Evolutionary conservation across 768 basidiomycete species (phyloP).

Genomic region (Tricholoma flavovirens): DNA sequence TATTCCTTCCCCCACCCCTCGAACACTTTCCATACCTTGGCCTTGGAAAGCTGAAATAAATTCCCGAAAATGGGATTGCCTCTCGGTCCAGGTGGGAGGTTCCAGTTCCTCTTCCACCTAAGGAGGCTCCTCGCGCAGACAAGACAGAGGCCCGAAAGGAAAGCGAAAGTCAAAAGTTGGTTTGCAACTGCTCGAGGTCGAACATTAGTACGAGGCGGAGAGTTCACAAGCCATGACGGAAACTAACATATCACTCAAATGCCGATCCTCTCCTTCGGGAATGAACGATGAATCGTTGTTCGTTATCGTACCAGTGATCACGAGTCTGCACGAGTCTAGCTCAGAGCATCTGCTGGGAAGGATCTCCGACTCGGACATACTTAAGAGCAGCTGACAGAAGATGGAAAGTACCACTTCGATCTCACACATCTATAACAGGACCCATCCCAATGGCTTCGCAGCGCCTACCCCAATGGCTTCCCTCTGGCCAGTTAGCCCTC

Average conservation of each 20-base stretch:
- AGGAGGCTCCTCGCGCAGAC: neutral
- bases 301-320: too few relatives aligned
- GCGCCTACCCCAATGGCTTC: too few relatives aligned
- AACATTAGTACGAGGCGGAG: neutral
- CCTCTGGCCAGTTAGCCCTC: too few relatives aligned
- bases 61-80: slow-evolving; percentile 15
- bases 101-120: neutral
- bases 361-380: too few relatives aligned
- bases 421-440: too few relatives aligned
- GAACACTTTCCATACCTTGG: slow-evolving; percentile 11
- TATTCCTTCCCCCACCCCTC: slow-evolving; percentile 11
- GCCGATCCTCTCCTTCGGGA: too few relatives aligned
- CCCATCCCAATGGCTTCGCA: too few relatives aligned
- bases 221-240: neutral
- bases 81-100: slow-evolving; percentile 14
- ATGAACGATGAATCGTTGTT: too few relatives aligned
- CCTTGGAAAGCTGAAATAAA: slow-evolving; percentile 12
- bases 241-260: neutral
- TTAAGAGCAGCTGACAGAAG: too few relatives aligned
- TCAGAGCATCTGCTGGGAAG: too few relatives aligned
- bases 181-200: neutral
- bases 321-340: too few relatives aligned
- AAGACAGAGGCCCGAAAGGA: neutral
- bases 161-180: neutral
- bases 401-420: too few relatives aligned